Base-by-base conservation (phyloP, 75 land plant genomes). In the Adiantum capillusveneris region DNA sequence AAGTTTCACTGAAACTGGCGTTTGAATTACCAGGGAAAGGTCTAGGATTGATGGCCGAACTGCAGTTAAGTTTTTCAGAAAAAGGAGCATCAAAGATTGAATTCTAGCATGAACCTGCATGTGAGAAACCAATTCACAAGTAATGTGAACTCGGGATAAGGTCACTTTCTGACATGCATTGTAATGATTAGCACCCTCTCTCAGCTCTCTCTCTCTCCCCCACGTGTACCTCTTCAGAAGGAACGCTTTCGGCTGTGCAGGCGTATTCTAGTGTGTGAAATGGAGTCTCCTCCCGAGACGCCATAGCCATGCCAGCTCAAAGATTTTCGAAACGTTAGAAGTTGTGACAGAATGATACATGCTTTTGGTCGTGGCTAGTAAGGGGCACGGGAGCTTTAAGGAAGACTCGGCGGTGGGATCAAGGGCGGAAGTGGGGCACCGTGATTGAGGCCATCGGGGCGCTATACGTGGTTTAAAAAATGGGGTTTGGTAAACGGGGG, bases 71-170 rank as follows among this genome's bases (percentile, higher is more conserved):
- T 42, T 64, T 26, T 11, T 6, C 14, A 71, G 60, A 49, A 71
- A 71, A 19, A 25, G 26, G 54, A 45, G 54, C 29, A 71, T 54
- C 19, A 71, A 18, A 29, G 43, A 31, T 29, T 71, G 67, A 44
- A 71, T 71, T 26, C 67, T 64, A 34, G 34, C 29, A 6, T 58
- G 31, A 43, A 63, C 59, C 74, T 71, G 74, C 19, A 45, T 42
- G 53, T n/a, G 6, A 2, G 43, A 41, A 18, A n/a, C 22, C 14
- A n/a, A 6, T 6, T 46, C 17, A 46, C 6, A 18, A 46, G n/a
- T n/a, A 46, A 46, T 46, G 22, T 3, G 18, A n/a, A 46, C 50
- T 46, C 22, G 14, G 14, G 50, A 46, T 17, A 46, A 21, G 14
- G 50, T 18, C 6, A 14, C 22, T 18, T 2, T 46, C 6, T 18